Evolutionary conservation across 2,329 filamentous ascomycete genomes (phyloP), one percentile per base, ranked within the genome.

Genomic region (Penicillium sp.): DNA sequence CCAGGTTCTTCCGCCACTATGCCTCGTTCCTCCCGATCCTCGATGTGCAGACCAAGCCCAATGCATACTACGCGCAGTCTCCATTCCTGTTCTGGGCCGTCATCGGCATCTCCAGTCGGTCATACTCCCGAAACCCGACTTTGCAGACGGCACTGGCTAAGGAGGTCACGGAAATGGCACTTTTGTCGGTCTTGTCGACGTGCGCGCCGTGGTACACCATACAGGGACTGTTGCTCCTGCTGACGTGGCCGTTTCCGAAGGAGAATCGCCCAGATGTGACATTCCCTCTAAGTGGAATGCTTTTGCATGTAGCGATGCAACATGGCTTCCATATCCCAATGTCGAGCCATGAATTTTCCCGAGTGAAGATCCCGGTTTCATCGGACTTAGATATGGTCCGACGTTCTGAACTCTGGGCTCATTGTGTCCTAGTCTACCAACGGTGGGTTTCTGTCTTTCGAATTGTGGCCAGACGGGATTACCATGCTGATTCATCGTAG

Each of bases 31-130:
- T 78, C 13, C 75, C 76, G 0, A 70, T 78, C 17, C 65, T 78
- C 0, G 74, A 77, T 39, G 67, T 69, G 6, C 71, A 81, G 10
- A 85, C 87, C 63, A 77, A 83, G 0, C 88, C 91, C 1, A 89
- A 94, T 47, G 80, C 86, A 57, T 94, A 90, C 71, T 89, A 89
- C 69, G 83, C 87, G 59, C 88, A 93, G 67, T 89, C 91, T 50
- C 86, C 87, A 4, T 80, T 96, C 15, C 82, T 96, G 1, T 96
- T 96, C 75, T 96, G 92, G 92, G 84, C 89, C 48, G 88, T 78
- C 6, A 67, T 77, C 15, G 70, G 72, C 2, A 70, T 75, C 10
- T 70, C 70, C 15, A 75, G 72, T 55, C 68, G 76, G 9, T 70
- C 70, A 4, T 78, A 75, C 51, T 43, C 65, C 1, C 71, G 65